phyloP scores from a whole-genome alignment of 2,329 filamentous ascomycete species.

The Lanzia echinophila region DNA sequence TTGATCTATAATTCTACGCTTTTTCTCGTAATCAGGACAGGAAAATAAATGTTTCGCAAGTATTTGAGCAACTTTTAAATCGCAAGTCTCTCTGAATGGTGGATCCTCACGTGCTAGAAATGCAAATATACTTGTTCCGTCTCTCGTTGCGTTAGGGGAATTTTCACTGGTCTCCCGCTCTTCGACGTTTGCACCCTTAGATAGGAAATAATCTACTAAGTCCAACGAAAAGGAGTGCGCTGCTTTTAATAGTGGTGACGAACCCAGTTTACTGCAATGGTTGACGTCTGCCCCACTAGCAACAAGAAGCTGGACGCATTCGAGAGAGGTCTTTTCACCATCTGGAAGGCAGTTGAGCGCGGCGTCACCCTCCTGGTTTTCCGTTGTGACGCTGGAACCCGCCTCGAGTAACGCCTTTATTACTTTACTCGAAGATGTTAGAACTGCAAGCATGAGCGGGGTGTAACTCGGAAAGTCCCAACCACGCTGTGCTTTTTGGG shows the following conservation, averaged over 20 bases:
- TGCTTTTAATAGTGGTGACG: background rate
- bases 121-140: background rate
- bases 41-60: background rate
- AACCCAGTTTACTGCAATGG: background rate
- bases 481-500: background rate
- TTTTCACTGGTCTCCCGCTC: background rate
- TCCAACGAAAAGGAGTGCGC: background rate
- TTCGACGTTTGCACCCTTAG: background rate
- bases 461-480: background rate
- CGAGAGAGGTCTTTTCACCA: background rate
- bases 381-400: background rate
- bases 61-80: background rate
- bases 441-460: background rate
- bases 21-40: background rate
- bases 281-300: background rate
- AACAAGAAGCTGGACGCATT: background rate
- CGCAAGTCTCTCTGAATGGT: background rate
- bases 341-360: background rate
- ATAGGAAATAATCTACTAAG: background rate
- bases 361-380: background rate
- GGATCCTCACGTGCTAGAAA: background rate
- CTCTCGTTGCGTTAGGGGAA: background rate
- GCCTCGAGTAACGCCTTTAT: background rate
- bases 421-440: background rate
- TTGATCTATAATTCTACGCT: background rate